Evolutionary conservation across 257 asterid genomes (phyloP), one percentile per base, ranked within the genome.

Genomic region (Fraxinus quadrangulata): DNA sequence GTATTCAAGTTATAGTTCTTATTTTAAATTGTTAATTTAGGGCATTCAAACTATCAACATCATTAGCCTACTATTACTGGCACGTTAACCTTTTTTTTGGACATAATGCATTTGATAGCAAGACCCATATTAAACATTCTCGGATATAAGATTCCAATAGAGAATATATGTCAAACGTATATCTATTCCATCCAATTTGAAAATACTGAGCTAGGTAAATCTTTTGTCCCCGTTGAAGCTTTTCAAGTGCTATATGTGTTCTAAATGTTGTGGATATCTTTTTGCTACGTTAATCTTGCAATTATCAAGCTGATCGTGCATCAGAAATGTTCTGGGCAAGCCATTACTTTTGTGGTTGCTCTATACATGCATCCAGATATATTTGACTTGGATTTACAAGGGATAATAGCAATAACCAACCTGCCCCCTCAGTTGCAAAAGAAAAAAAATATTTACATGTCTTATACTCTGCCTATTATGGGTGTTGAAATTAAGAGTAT

Each of bases 371-470:
- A 12, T 3, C 11, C 14, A 6, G 12, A 42, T 23, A 1, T 4
- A 28, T 75, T 75, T 65, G 61, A 70, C 28, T 24, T 24, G 69
- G 23, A 26, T 12, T 12, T 63, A 26, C 28, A 63, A 24, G 19
- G 17, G 63, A 33, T 19, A 33, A 40, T 77, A 74, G 67, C 49
- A 3, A 70, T 36, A 61, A 12, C 24, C 24, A 9, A 73, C 70
- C 40, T 34, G 40, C 68, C 45, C 45, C 17, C 54, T 34, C 30
- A 40, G 65, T 72, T 24, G 78, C n/a, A 70, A 70, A 63, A 21
- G 59, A 47, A 47, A 47, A 45, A 16, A 47, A n/a, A 19, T 30
- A 42, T 12, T 42, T 19, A 51, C 31, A 6, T 73, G 36, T 61
- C 19, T 74, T 67, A n/a, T 56, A 51, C 63, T 51, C 12, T n/a